These are phyloP conservation scores for Candida maesae DNA, from an alignment of 805 yeast genomes.

Conservation along the genomic window DNA sequence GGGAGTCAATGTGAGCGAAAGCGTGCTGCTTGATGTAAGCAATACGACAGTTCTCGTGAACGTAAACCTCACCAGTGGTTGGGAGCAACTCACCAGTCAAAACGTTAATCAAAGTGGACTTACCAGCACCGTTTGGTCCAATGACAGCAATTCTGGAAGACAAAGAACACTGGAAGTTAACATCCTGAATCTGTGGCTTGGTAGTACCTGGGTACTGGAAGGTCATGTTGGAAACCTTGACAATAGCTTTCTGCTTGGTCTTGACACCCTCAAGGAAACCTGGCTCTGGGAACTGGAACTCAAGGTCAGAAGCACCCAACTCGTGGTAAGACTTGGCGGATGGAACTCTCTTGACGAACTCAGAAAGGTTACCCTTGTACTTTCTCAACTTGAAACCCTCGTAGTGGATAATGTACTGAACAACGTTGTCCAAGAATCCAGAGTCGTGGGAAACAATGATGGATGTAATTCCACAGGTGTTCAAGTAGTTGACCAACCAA, in stretches of 20 bases:
- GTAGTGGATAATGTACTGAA: constrained; percentile 98
- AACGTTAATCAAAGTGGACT: constrained; percentile 97
- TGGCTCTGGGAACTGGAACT: constrained; percentile 98
- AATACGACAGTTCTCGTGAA: constrained; percentile 99
- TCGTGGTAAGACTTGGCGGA: constrained; percentile 98
- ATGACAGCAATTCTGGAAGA: constrained; percentile 99
- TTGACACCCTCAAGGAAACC: constrained; percentile 99
- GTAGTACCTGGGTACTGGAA: constrained; percentile 99
- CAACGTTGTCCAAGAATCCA: constrained; percentile 97
- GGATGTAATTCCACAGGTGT: constrained; percentile 98
- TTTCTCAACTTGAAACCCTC: constrained; percentile 99
- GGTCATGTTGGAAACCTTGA: constrained; percentile 93
- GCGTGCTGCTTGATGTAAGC: constrained; percentile 99
- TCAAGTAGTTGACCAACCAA: constrained; percentile 99
- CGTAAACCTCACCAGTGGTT: constrained; percentile 97
- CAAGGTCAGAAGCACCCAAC: constrained; percentile 96
- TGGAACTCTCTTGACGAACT: constrained; percentile 98
- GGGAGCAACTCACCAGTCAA: constrained; percentile 99
- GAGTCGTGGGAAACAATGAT: constrained; percentile 99
- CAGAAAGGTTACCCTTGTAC: constrained; percentile 99
- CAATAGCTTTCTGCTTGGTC: constrained; percentile 99
- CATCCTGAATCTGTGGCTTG: constrained; percentile 89
- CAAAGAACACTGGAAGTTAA: constrained; percentile 97
- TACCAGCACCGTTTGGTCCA: constrained; percentile 99
- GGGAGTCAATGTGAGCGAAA: constrained; percentile 98